Base-by-base conservation (phyloP, 495 filamentous ascomycete genomes). In the Bacidia rubella region DNA sequence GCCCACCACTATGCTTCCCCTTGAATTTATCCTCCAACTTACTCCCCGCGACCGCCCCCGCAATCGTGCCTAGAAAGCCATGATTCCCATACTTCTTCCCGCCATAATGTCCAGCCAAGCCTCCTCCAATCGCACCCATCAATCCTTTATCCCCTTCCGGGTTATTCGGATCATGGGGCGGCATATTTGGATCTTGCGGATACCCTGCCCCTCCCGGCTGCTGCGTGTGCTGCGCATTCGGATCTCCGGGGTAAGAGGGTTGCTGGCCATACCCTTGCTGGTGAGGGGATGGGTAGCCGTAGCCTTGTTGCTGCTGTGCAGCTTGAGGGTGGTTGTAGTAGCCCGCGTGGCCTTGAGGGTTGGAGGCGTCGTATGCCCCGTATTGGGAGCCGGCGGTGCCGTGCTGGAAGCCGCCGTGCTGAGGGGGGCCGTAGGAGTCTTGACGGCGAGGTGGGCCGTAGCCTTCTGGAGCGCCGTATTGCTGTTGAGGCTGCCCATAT, bases 31-130 rank as follows among this genome's bases (percentile, higher is more conserved):
- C 58, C 46, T 69, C 66, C 1, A 74, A 3, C 9, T 71, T 64
- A 48, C 70, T 75, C 1, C 74, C 74, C 2, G 70, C 47, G 15
- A 78, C 60, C 0, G 74, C 74, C 43, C 74, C 74, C 5, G 70
- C 71, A 26, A 76, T 57, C 17, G 74, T 68, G 21, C 74, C 74
- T 21, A 77, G 51, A 1, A 77, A 51, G 0, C 70, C 71, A 57
- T 77, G 74, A 2, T 67, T 62, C 25, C 64, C 66, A 43, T 41
- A 41, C 22, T 54, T 47, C 60, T 75, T 72, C 39, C 70, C 67
- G 40, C 70, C 67, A 51, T 66, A 73, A 29, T 70, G 69, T 10
- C 74, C 74, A 2, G 73, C 66, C 24, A 68, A 64, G 38, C 73
- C 74, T 22, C 74, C 74, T 26, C 65, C 63, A 2, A 76, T 57